Evolutionary conservation across 345 rosid species (phyloP).

Genomic region (Eucalyptus regnans): DNA sequence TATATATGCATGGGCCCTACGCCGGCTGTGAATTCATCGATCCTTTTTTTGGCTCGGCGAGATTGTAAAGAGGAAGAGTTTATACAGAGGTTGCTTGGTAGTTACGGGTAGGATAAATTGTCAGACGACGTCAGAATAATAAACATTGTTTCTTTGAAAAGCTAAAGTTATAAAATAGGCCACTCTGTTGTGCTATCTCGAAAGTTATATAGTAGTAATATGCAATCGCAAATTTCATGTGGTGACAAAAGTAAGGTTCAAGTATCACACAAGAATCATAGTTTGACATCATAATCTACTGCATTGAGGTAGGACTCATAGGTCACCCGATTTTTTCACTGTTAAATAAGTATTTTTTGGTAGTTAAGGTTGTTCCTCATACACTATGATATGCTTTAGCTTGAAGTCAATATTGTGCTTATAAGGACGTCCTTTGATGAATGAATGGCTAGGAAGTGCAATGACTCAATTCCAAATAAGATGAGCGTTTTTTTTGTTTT

Average conservation of each 20-base stretch:
- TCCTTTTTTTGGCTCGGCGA: too few species aligned
- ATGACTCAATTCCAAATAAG: neutral
- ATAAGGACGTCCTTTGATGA: too few species aligned
- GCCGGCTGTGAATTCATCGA: neutral
- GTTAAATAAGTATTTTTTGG: neutral
- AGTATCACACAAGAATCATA: neutral
- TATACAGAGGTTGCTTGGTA: neutral
- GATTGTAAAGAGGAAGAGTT: neutral
- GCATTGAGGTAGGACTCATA: neutral
- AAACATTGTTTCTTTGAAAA: neutral
- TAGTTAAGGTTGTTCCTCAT: neutral
- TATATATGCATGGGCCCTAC: neutral
- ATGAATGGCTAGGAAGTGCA: neutral
- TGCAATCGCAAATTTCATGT: neutral
- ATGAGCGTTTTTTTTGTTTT: fast-evolving
- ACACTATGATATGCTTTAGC: neutral
- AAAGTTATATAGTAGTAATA: neutral
- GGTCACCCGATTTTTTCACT: neutral
- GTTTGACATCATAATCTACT: too few species aligned
- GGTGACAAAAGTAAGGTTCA: neutral
- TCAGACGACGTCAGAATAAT: neutral
- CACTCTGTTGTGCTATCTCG: neutral
- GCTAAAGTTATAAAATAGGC: neutral
- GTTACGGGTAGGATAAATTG: neutral
- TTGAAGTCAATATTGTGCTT: neutral